Percentiles rank a stretch among this genome's conserved stretches.
Evolutionary conservation across 2,329 filamentous ascomycete species (phyloP).

Genomic region (Aspergillus udagawae): DNA sequence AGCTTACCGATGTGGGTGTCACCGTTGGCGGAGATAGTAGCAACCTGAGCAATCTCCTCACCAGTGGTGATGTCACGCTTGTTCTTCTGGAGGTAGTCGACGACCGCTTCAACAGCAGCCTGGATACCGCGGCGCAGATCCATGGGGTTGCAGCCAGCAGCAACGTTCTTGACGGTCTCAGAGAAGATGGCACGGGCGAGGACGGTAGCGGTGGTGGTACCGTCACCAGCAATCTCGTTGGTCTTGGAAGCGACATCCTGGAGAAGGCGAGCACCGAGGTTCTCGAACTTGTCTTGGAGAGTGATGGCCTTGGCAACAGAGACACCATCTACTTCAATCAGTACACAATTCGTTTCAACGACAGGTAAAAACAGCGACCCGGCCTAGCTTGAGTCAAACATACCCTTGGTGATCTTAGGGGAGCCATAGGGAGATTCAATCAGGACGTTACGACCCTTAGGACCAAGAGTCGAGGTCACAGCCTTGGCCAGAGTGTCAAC

Average conservation of each 20-base stretch:
- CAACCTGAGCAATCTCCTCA: constrained; percentile 95
- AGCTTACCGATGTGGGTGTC: constrained; percentile 92
- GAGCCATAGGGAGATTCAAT: constrained; percentile 99
- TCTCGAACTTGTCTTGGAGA: constrained; percentile 99
- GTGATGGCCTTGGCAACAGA: constrained; percentile 85
- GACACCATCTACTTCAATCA: constrained; percentile 65
- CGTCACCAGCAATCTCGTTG: constrained; percentile 97
- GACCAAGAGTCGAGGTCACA: constrained; percentile 91
- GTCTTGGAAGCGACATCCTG: constrained; percentile 99
- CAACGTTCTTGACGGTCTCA: constrained; percentile 99
- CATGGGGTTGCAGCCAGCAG: constrained; percentile 99
- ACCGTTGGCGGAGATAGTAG: constrained; percentile 96
- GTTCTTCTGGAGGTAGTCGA: constrained; percentile 90
- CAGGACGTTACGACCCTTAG: constrained; percentile 96
- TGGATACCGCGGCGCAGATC: constrained; percentile 96
- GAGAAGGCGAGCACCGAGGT: constrained; percentile 92
- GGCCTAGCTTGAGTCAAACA: constrained; percentile 24
- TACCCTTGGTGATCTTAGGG: constrained; percentile 99
- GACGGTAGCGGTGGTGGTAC: constrained; percentile 95
- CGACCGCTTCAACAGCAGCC: constrained; percentile 89
- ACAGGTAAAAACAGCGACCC: constrained; percentile 2
- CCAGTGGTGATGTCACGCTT: constrained; percentile 98
- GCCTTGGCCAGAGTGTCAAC: constrained; percentile 96
- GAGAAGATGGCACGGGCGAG: constrained; percentile 98
- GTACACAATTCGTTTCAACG: constrained; percentile 4